A percentile compares a stretch with the other conserved stretches of the same genome.
These are phyloP conservation scores for Poronia punctata DNA, from an alignment of 495 filamentous ascomycete species.

Conservation along the genomic window DNA sequence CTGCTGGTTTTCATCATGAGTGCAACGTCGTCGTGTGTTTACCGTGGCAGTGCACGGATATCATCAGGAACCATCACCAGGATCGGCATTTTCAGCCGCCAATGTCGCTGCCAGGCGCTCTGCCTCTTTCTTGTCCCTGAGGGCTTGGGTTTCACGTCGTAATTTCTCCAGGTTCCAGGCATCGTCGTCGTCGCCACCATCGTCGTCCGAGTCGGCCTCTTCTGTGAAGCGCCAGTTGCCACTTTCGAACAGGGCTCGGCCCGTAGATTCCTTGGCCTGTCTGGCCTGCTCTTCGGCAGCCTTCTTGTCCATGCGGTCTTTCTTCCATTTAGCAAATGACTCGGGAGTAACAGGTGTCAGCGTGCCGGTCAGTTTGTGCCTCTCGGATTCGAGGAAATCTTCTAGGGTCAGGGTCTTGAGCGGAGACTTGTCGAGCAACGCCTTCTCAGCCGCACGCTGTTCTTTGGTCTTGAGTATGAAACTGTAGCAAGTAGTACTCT, in stretches of 20 bases:
- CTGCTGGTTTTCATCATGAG: conserved; percentile 4
- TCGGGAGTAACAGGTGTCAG: conserved; percentile 91
- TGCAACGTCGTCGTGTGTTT: conserved; percentile 2
- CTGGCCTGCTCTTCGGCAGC: conserved; percentile 81
- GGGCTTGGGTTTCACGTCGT: conserved; percentile 61
- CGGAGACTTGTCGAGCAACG: conserved; percentile 93
- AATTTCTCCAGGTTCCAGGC: conserved; percentile 74
- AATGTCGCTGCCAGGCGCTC: conserved; percentile 44
- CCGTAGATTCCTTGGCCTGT: conserved; percentile 89
- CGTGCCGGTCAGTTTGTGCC: conserved; percentile 84
- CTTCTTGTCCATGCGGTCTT: conserved; percentile 89
- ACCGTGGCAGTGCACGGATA: background rate
- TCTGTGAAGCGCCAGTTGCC: conserved; percentile 79
- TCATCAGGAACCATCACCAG: conserved; percentile 13
- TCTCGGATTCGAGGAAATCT: conserved; percentile 92
- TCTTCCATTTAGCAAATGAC: conserved; percentile 92
- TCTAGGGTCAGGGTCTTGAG: conserved; percentile 91
- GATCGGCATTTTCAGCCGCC: conserved; percentile 9
- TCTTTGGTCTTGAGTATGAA: conserved; percentile 98
- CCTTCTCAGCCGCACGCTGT: conserved; percentile 92
- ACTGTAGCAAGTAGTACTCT: conserved; percentile 34
- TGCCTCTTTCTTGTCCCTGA: conserved; percentile 57
- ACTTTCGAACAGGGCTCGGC: conserved; percentile 89
- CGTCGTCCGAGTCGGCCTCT: conserved; percentile 52
- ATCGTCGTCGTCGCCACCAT: conserved; percentile 52